A percentile compares a stretch with the other conserved stretches of the same genome.
phyloP scores from a whole-genome alignment of 2,329 filamentous ascomycete genomes.

The Aspergillus awamori region DNA sequence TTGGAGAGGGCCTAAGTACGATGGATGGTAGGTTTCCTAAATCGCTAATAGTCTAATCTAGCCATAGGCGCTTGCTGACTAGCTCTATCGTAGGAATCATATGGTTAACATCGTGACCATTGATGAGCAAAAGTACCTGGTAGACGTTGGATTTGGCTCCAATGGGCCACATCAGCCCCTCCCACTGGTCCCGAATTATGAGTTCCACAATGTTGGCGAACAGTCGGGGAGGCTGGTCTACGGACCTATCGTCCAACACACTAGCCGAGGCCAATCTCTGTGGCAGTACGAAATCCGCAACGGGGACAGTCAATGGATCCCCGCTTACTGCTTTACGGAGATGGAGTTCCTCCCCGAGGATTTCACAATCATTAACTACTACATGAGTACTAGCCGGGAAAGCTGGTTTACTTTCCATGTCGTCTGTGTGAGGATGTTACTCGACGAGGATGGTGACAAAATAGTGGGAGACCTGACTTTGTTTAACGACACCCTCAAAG shows the following conservation, averaged over 20 bases:
- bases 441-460: background rate
- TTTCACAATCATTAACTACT: constrained; percentile 1
- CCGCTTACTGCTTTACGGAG: constrained; percentile 1
- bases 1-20: constrained; percentile 1
- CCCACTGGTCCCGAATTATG: background rate
- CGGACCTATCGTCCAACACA: background rate
- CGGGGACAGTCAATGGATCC: background rate
- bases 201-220: constrained; percentile 5
- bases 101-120: constrained; percentile 2
- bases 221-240: background rate
- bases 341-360: constrained; percentile 1
- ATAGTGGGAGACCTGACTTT: background rate
- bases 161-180: background rate
- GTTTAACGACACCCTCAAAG: background rate
- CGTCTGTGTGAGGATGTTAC: background rate
- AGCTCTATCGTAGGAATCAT: background rate
- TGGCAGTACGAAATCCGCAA: constrained; percentile 5
- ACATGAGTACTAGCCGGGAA: background rate
- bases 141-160: constrained; percentile 4
- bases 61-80: background rate
- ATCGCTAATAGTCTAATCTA: no score
- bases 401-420: background rate
- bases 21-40: background rate
- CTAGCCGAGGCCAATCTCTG: background rate
- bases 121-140: background rate